These are phyloP conservation scores for Millerozyma miso DNA, from an alignment of 805 yeast species.

Conservation along the genomic window DNA sequence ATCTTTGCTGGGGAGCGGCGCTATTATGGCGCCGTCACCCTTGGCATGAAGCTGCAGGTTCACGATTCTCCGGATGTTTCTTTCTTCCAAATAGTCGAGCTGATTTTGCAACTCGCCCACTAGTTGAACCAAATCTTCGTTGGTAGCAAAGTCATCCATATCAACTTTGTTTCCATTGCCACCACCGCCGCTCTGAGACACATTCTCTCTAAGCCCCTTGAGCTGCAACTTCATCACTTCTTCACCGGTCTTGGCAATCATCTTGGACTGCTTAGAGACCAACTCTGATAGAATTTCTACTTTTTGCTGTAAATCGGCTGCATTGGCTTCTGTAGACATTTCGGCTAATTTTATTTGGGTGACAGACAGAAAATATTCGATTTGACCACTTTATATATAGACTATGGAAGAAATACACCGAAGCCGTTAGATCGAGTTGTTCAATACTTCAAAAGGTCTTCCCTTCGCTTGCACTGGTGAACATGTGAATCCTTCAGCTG, in stretches of 20 bases:
- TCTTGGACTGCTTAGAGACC: constrained; percentile 60
- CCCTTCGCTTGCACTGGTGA: no score
- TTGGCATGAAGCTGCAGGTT: constrained; percentile 49
- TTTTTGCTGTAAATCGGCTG: constrained; percentile 32
- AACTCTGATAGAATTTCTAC: constrained; percentile 48
- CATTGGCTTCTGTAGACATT: not conserved
- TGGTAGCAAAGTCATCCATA: constrained; percentile 62
- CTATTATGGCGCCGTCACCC: constrained; percentile 40
- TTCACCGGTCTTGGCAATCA: constrained; percentile 75
- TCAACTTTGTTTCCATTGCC: constrained; percentile 12
- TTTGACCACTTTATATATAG: no score
- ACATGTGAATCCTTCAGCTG: not conserved
- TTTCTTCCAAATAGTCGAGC: constrained; percentile 71
- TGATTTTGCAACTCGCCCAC: constrained; percentile 91
- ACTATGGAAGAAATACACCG: no score
- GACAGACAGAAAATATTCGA: no score
- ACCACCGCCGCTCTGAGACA: constrained; percentile 11
- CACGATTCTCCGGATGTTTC: constrained; percentile 65
- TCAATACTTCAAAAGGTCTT: no score
- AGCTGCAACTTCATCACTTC: constrained; percentile 71
- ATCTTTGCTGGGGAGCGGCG: constrained; percentile 72
- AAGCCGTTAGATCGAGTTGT: no score
- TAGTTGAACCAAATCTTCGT: constrained; percentile 79
- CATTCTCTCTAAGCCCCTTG: constrained; percentile 40
- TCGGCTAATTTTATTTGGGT: no score